Base-by-base conservation (phyloP, 2,329 filamentous ascomycete genomes). In the Cylindrodendrum hubeiense region DNA sequence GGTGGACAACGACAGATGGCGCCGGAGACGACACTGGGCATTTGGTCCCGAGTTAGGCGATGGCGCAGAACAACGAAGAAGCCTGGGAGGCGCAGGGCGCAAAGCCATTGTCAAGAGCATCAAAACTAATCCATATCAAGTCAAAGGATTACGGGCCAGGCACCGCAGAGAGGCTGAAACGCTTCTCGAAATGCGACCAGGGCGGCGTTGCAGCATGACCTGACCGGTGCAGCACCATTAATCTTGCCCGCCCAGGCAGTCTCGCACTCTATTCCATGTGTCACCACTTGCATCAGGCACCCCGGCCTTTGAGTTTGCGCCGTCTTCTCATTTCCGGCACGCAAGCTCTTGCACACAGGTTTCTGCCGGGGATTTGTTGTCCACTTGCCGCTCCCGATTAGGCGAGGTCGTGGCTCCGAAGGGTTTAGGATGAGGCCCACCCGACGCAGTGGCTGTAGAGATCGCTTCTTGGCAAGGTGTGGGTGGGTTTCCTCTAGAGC, bases 251-350 rank as follows among this genome's bases (percentile, higher is more conserved):
- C 37, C 2, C 13, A 39, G 8, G 28, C 37, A n/a, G 28, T 15
- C 30, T 33, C 17, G 4, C 47, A 22, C 22, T 43, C n/a, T 19
- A 22, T 9, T 21, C 39, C 39, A 43, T 7, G 8, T 2, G 5
- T 21, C 39, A 5, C 39, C n/a, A n/a, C n/a, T n/a, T 5, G 33
- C 15, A 34, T 34, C 33, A 39, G 15, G 10, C 26, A 21, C 47
- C 47, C 47, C 10, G 28, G 26, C 47, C 47, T n/a, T 22, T 4
- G 12, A 22, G 10, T 33, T 33, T 12, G 37, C 39, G 43, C 49
- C 50, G 41, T 13, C 30, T 12, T 53, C 49, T 60, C 39, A 60
- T 60, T 60, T 60, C 57, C 49, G 49, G 57, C 49, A 30, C 37
- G 57, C n/a, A 37, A 33, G 17, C 41, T 34, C 15, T n/a, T 46